Conservation (phyloP, 495 filamentous ascomycete species). For the Annulohypoxylon stygium region DNA sequence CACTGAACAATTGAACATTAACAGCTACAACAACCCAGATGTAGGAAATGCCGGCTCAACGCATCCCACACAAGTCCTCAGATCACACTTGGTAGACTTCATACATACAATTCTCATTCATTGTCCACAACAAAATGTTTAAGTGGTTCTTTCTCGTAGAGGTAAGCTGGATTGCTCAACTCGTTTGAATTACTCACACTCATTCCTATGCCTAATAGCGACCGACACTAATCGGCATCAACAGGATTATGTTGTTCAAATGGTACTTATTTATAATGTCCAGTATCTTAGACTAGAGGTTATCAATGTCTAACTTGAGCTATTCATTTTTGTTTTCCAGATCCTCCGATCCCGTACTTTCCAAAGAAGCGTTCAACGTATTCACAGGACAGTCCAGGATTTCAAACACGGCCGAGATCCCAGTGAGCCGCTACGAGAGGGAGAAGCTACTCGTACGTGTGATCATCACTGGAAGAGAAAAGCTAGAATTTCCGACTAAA, state of each 20-base stretch:
- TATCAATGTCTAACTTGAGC: not conserved
- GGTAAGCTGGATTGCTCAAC: conserved; percentile 22
- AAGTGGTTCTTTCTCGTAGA: conserved; percentile 39
- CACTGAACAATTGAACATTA: not conserved
- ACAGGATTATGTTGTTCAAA: conserved; percentile 51
- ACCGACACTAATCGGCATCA: conserved; percentile 10
- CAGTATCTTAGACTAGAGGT: not conserved
- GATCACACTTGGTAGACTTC: not conserved
- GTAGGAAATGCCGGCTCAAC: not conserved
- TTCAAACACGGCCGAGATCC: conserved; percentile 57
- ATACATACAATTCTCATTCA: not conserved
- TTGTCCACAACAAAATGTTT: conserved; percentile 17
- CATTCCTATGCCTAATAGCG: not conserved
- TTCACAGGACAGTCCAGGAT: conserved; percentile 57
- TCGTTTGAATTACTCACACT: not conserved
- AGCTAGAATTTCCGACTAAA: conserved; percentile 15
- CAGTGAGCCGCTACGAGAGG: conserved; percentile 56
- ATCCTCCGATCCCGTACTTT: conserved; percentile 56
- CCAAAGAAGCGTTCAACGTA: conserved; percentile 56
- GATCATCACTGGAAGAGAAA: conserved; percentile 9
- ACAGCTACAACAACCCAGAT: not conserved
- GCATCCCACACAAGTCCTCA: not conserved
- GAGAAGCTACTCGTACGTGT: conserved; percentile 58
- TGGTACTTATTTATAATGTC: conserved; percentile 34
- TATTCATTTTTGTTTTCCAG: conserved; percentile 30